Percentiles rank a stretch among this genome's conserved stretches.
Conservation (phyloP, 768 basidiomycete genomes). For the Austroboletus festivus region DNA sequence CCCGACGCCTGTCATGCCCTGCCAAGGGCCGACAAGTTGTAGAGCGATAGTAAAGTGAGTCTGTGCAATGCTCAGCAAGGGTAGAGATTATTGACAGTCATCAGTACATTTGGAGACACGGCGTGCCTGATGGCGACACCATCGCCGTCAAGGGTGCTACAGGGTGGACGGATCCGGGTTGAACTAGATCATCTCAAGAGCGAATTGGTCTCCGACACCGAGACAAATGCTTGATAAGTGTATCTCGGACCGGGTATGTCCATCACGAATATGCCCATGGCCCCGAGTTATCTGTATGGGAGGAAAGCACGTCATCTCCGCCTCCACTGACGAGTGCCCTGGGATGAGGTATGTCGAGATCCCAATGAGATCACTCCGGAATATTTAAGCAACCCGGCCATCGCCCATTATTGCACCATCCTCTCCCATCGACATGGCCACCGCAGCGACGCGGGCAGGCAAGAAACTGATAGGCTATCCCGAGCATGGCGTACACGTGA, state of each 20-base stretch:
- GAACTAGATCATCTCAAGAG: no score
- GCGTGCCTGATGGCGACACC: not conserved
- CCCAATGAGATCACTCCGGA: no score
- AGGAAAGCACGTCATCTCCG: not conserved
- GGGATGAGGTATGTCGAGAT: no score
- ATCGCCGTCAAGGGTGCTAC: not conserved
- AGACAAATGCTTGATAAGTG: not conserved
- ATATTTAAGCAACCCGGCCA: constrained; percentile 1
- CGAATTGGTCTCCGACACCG: no score
- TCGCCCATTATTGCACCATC: not conserved
- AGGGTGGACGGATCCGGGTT: no score
- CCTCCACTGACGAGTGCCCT: constrained; percentile 13
- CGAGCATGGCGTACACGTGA: constrained; percentile 54
- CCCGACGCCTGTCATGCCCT: no score
- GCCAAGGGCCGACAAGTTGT: no score
- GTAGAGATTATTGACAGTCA: no score
- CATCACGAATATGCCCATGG: no score
- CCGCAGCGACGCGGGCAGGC: constrained; percentile 43
- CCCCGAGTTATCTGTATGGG: not conserved
- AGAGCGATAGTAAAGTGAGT: no score
- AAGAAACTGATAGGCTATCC: constrained; percentile 62
- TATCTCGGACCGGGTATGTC: not conserved
- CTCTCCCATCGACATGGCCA: constrained; percentile 31
- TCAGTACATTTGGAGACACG: no score
- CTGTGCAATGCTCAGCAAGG: no score